These are phyloP conservation scores for Entonaema liquescens DNA, from an alignment of 495 filamentous ascomycete species.

Conservation along the genomic window DNA sequence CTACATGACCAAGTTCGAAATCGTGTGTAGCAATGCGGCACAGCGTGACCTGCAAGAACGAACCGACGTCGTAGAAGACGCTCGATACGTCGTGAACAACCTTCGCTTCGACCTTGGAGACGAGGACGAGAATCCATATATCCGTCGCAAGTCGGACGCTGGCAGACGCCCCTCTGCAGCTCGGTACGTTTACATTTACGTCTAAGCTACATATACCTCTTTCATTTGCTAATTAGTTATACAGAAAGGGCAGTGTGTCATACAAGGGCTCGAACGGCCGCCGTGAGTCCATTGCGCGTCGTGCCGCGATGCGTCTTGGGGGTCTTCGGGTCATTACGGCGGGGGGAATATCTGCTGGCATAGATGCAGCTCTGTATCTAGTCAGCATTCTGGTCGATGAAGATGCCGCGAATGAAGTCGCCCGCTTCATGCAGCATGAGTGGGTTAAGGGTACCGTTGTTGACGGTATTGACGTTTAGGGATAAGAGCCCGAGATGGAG, in stretches of 20 bases:
- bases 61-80: slow-evolving; percentile 75
- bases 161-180: slow-evolving; percentile 67
- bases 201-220: background rate
- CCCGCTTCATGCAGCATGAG: slow-evolving; percentile 71
- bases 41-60: slow-evolving; percentile 64
- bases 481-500: slow-evolving; percentile 18
- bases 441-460: slow-evolving; percentile 77
- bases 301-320: slow-evolving; percentile 70
- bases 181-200: slow-evolving; percentile 52
- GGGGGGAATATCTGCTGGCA: slow-evolving; percentile 77
- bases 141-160: slow-evolving; percentile 70
- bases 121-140: slow-evolving; percentile 78
- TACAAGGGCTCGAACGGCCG: slow-evolving; percentile 69
- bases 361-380: slow-evolving; percentile 82
- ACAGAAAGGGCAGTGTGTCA: slow-evolving; percentile 74
- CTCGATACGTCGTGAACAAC: slow-evolving; percentile 83
- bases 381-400: slow-evolving; percentile 75
- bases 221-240: slow-evolving; percentile 29
- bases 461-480: slow-evolving; percentile 75
- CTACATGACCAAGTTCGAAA: slow-evolving; percentile 70
- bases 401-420: slow-evolving; percentile 73
- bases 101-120: slow-evolving; percentile 77
- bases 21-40: slow-evolving; percentile 71
- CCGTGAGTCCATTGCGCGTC: slow-evolving; percentile 72
- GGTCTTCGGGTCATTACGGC: slow-evolving; percentile 78